These are phyloP conservation scores for Yarrowia divulgata DNA, from an alignment of 805 yeast species.

Conservation along the genomic window DNA sequence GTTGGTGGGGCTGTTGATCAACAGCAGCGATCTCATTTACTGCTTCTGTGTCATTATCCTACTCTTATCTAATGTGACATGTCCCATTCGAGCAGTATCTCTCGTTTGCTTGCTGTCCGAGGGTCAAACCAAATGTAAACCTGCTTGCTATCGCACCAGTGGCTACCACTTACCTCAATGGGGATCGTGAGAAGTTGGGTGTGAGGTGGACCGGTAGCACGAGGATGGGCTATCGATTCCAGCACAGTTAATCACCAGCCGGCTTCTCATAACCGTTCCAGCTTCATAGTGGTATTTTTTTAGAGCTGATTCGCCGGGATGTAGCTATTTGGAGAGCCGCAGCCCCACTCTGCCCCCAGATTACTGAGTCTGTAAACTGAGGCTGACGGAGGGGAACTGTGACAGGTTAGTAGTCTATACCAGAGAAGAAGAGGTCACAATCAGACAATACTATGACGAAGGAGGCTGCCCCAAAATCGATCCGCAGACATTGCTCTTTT, in stretches of 20 bases:
- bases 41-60: too few relatives aligned
- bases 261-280: too few relatives aligned
- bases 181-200: not conserved
- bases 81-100: not conserved
- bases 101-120: conserved; percentile 5
- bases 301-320: not conserved
- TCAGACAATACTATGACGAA: too few relatives aligned
- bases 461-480: too few relatives aligned
- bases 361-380: not conserved
- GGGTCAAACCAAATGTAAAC: conserved; percentile 4
- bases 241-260: too few relatives aligned
- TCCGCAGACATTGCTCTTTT: too few relatives aligned
- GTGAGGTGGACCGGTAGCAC: not conserved
- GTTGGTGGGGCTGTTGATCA: too few relatives aligned
- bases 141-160: not conserved
- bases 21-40: too few relatives aligned
- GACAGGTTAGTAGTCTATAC: too few relatives aligned
- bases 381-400: not conserved
- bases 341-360: conserved; percentile 11
- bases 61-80: too few relatives aligned
- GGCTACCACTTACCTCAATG: not conserved
- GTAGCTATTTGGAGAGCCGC: not conserved
- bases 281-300: not conserved
- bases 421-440: too few relatives aligned
- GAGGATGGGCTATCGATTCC: not conserved